Base-by-base conservation (phyloP, 495 filamentous ascomycete genomes). In the Xylaria telfairii region DNA sequence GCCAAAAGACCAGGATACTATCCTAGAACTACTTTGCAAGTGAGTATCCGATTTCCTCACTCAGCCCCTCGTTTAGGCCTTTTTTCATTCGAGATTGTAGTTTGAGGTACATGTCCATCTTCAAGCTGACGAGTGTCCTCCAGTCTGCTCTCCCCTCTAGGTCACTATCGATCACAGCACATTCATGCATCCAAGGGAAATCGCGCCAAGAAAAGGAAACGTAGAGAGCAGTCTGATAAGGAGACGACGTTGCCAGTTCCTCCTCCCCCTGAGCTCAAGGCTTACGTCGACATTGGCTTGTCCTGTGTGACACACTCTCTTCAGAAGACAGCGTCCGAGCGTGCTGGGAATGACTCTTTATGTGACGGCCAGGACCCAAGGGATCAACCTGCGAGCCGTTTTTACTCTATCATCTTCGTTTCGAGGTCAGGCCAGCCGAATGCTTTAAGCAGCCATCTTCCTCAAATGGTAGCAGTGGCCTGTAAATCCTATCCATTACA, bases 111-210 rank as follows among this genome's bases (percentile, higher is more conserved):
- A 61, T 62, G 15, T 24, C 10, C 32, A 34, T 12, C 19, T 59
- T 56, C 24, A 57, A 34, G 41, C 39, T 70, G 15, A 70, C 39
- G 15, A 21, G 44, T 15, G 21, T 63, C 10, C 21, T 46, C 26
- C 13, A 91, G 89, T 69, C 77, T 91, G 42, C 77, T 92, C 10
- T 75, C 78, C 9, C 89, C 90, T 26, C 77, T 91, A 21, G 89
- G 89, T 19, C 71, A 81, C 51, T 80, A 90, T 72, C 85, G 88
- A 13, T 73, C 77, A 63, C 78, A 77, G 24, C 81, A 89, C 66
- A 70, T 82, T 61, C 70, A 72, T 12, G 77, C 81, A 13, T 89
- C 89, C 10, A 87, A 87, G 71, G 88, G 89, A 68, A 85, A 83
- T 73, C 80, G 83, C 51, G 81, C 73, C 53, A 81, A 74, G 67